Evolutionary conservation across 768 basidiomycete species (phyloP).

Genomic region (Gelatoporia subvermispora): DNA sequence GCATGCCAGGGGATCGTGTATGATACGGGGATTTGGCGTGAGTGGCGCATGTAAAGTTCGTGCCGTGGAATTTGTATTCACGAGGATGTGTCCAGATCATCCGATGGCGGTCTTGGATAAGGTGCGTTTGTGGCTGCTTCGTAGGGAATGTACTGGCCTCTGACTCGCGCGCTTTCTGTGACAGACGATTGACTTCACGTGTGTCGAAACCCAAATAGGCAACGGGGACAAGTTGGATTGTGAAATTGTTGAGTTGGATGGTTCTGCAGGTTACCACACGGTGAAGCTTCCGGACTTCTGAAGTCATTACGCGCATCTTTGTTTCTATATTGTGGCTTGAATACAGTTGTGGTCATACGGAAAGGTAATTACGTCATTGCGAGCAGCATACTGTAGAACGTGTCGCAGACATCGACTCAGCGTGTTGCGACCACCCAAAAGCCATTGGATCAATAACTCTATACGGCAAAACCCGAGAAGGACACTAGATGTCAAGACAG

Average conservation of each 20-base stretch:
- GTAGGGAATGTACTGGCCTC: background rate
- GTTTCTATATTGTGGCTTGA: too few species aligned
- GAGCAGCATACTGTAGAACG: too few species aligned
- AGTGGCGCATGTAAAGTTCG: constrained; percentile 36
- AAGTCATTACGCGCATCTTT: too few species aligned
- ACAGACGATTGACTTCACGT: constrained; percentile 75
- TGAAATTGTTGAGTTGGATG: constrained; percentile 62
- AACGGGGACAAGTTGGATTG: constrained; percentile 76
- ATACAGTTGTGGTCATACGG: too few species aligned
- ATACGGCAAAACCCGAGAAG: too few species aligned
- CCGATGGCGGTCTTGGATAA: constrained; percentile 81
- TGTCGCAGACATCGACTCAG: too few species aligned
- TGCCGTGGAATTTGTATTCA: background rate
- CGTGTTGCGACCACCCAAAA: too few species aligned
- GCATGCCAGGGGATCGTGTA: constrained; percentile 85
- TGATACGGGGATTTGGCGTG: constrained; percentile 83
- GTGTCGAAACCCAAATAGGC: constrained; percentile 92
- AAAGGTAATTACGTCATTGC: too few species aligned
- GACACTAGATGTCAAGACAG: too few species aligned
- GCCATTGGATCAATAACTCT: too few species aligned
- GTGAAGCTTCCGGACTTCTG: constrained; percentile 10
- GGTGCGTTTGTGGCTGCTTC: constrained; percentile 34
- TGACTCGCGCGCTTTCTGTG: background rate
- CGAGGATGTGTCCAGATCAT: constrained; percentile 56
- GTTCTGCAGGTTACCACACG: constrained; percentile 9